A percentile compares a stretch with the other conserved stretches of the same genome.
Evolutionary conservation across 2,329 filamentous ascomycete genomes (phyloP).

Genomic region (Hirsutella rhossiliensis): DNA sequence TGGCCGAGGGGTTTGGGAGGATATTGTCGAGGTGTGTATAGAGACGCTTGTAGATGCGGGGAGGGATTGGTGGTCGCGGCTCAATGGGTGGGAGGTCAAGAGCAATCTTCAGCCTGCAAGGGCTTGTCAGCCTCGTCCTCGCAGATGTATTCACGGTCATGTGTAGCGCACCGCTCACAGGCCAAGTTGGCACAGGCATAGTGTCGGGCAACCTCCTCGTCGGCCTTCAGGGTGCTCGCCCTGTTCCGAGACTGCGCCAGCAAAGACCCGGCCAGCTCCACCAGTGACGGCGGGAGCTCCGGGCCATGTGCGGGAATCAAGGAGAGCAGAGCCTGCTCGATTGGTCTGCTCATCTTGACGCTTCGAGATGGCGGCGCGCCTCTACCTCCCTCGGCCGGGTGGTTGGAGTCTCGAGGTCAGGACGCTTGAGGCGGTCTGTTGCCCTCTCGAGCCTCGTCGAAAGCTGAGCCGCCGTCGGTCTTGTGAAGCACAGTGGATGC

Average conservation of each 20-base stretch:
- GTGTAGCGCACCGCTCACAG: slow-evolving; percentile 56
- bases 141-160: not conserved
- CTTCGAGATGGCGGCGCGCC: not conserved
- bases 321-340: slow-evolving; percentile 62
- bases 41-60: slow-evolving; percentile 71
- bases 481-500: no score
- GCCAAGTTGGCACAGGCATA: slow-evolving; percentile 85
- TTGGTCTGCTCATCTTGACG: slow-evolving; percentile 49
- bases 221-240: slow-evolving; percentile 65
- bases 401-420: no score
- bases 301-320: slow-evolving; percentile 62
- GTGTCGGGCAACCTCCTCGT: slow-evolving; percentile 76
- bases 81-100: slow-evolving; percentile 69
- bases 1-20: slow-evolving; percentile 34
- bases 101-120: slow-evolving; percentile 54
- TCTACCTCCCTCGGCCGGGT: no score
- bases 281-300: slow-evolving; percentile 54
- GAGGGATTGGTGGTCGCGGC: slow-evolving; percentile 64
- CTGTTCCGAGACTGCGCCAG: slow-evolving; percentile 70
- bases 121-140: not conserved
- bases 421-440: no score
- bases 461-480: no score
- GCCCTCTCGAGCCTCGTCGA: no score
- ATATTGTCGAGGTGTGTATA: slow-evolving; percentile 69
- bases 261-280: slow-evolving; percentile 60